phyloP scores from a whole-genome alignment of 1,284 basidiomycete species.

The Cutaneotrichosporon arboriforme region DNA sequence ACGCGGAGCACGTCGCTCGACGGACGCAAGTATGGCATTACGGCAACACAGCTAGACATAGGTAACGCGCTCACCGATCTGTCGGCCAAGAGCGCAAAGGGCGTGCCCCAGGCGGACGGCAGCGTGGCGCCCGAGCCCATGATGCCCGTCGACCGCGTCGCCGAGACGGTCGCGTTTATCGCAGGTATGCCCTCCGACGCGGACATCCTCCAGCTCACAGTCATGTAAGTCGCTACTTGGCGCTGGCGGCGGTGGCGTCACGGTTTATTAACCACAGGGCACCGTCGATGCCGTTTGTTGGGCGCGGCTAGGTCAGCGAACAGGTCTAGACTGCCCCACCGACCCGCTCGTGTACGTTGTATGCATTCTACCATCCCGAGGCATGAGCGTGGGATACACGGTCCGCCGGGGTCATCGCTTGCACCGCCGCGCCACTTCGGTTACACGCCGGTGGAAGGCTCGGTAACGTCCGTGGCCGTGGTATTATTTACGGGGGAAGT shows the following conservation, averaged over 20 bases:
- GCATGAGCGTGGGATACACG: too few species aligned
- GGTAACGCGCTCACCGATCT: constrained; percentile 66
- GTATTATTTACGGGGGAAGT: too few species aligned
- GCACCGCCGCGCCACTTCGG: too few species aligned
- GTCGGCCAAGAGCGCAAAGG: constrained; percentile 50
- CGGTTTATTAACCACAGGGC: constrained; percentile 16
- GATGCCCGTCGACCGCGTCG: constrained; percentile 57
- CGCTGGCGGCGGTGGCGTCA: too few species aligned
- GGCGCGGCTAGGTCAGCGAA: constrained; percentile 8
- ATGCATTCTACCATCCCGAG: too few species aligned
- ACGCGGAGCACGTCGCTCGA: constrained; percentile 71
- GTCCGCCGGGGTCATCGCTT: too few species aligned
- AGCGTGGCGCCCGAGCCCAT: constrained; percentile 55
- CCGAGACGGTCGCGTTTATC: constrained; percentile 63
- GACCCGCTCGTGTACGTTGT: too few species aligned
- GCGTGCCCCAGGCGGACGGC: constrained; percentile 66
- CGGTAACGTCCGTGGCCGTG: too few species aligned
- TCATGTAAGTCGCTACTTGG: constrained; percentile 57
- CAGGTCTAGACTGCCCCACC: too few species aligned
- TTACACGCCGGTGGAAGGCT: too few species aligned
- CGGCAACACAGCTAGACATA: constrained; percentile 73
- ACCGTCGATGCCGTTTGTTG: constrained; percentile 19
- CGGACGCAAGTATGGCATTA: constrained; percentile 65
- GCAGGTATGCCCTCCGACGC: constrained; percentile 63
- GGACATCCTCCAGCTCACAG: constrained; percentile 54